Percentiles rank a stretch among this genome's conserved stretches.
phyloP scores from a whole-genome alignment of 495 filamentous ascomycete genomes.

The Hyaloscypha bicolor region DNA sequence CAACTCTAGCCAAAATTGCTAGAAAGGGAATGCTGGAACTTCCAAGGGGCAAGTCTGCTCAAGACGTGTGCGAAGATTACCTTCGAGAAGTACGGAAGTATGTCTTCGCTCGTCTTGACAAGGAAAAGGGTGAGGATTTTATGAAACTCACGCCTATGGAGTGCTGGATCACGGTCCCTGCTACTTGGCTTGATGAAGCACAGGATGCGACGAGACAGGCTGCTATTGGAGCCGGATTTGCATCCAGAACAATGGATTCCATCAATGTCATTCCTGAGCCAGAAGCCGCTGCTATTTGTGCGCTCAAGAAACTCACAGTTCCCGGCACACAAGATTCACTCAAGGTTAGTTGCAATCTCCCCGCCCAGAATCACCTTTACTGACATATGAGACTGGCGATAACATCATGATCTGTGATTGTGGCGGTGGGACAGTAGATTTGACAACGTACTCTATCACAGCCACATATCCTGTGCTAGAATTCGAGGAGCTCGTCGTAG shows the following conservation, averaged over 20 bases:
- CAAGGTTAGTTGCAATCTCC: too few species aligned
- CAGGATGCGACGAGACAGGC: conserved; percentile 33
- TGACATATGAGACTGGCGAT: not conserved
- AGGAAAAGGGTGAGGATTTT: conserved; percentile 2
- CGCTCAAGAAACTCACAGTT: conserved; percentile 6
- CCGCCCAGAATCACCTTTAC: too few species aligned
- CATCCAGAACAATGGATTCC: conserved; percentile 27
- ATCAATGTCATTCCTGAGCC: conserved; percentile 34
- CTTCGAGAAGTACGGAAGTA: conserved; percentile 8
- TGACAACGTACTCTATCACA: conserved; percentile 15
- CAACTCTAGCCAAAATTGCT: not conserved
- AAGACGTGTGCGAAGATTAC: conserved; percentile 23
- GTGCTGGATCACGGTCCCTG: conserved; percentile 40
- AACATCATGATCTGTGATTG: conserved; percentile 32
- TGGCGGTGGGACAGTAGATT: conserved; percentile 29
- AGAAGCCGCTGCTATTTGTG: conserved; percentile 34
- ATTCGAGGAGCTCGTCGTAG: conserved; percentile 22
- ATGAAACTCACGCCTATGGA: conserved; percentile 33
- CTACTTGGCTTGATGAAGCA: conserved; percentile 40
- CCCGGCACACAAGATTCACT: conserved; percentile 1
- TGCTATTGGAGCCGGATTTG: conserved; percentile 38
- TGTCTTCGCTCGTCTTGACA: not conserved
- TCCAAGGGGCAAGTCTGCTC: not conserved
- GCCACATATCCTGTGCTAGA: conserved; percentile 3
- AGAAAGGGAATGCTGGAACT: conserved; percentile 14